phyloP scores from a whole-genome alignment of 1,139 yeast genomes.

The Suhomyces bribrorum region DNA sequence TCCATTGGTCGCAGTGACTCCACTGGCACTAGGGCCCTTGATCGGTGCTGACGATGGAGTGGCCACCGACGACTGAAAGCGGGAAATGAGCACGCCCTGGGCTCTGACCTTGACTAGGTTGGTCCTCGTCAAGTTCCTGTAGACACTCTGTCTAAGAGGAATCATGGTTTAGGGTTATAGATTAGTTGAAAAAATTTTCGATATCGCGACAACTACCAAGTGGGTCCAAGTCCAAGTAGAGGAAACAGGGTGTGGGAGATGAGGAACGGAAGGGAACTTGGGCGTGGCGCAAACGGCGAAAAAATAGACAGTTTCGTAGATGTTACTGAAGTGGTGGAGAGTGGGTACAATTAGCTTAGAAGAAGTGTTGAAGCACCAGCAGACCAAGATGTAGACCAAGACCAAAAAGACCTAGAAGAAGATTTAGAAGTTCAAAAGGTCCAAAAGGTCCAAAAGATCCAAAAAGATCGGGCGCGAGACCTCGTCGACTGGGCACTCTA shows the following conservation, averaged over 20 bases:
- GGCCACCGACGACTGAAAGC: constrained; percentile 18
- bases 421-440: no score
- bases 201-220: constrained; percentile 1
- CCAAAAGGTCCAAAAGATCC: no score
- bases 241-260: not conserved
- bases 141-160: constrained; percentile 23
- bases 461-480: no score
- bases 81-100: constrained; percentile 12
- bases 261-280: not conserved
- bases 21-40: constrained; percentile 1
- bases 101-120: constrained; percentile 13
- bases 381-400: no score
- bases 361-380: no score
- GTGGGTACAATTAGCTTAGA: no score
- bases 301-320: no score
- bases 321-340: no score
- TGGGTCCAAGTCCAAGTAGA: not conserved
- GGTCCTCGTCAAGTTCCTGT: constrained; percentile 20
- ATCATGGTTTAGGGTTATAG: constrained; percentile 18
- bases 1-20: constrained; percentile 3
- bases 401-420: no score
- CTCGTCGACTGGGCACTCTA: no score
- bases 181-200: constrained; percentile 12
- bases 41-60: not conserved
- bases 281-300: no score